A percentile compares a stretch with the other conserved stretches of the same genome.
phyloP scores from a whole-genome alignment of 2,329 filamentous ascomycete species.

The Torrubiella hemipterigena region DNA sequence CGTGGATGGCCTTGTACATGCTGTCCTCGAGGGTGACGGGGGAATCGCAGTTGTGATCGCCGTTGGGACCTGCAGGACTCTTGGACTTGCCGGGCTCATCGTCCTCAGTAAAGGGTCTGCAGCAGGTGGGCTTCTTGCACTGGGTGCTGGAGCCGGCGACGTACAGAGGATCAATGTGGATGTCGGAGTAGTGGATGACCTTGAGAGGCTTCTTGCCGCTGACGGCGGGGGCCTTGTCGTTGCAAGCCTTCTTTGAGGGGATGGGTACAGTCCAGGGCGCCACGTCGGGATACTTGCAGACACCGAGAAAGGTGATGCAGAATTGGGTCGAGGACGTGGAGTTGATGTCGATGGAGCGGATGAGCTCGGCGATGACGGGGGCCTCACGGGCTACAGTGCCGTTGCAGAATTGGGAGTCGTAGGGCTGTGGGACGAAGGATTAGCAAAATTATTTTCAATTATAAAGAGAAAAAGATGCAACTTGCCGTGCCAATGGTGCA shows the following conservation, averaged over 20 bases:
- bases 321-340: constrained; percentile 38
- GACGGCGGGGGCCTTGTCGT: constrained; percentile 20
- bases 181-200: constrained; percentile 49
- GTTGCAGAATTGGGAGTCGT: constrained; percentile 43
- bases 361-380: constrained; percentile 36
- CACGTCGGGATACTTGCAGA: constrained; percentile 37
- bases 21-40: constrained; percentile 39
- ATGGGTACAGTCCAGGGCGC: constrained; percentile 29
- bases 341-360: constrained; percentile 33
- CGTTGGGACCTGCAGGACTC: constrained; percentile 37
- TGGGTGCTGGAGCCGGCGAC: constrained; percentile 38
- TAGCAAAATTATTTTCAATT: background rate
- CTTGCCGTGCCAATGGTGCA: constrained; percentile 20
- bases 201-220: constrained; percentile 35
- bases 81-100: constrained; percentile 34
- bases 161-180: constrained; percentile 46
- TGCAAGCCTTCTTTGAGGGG: constrained; percentile 26
- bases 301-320: constrained; percentile 40
- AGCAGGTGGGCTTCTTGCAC: constrained; percentile 48
- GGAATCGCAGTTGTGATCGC: constrained; percentile 40
- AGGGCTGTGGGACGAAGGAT: constrained; percentile 18
- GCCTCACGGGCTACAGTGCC: constrained; percentile 39
- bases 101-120: constrained; percentile 32
- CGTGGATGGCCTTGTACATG: constrained; percentile 39
- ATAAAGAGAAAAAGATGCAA: background rate